A percentile compares a stretch with the other conserved stretches of the same genome.
Evolutionary conservation across 2,329 filamentous ascomycete species (phyloP).

Genomic region (Epichloe amarillans): DNA sequence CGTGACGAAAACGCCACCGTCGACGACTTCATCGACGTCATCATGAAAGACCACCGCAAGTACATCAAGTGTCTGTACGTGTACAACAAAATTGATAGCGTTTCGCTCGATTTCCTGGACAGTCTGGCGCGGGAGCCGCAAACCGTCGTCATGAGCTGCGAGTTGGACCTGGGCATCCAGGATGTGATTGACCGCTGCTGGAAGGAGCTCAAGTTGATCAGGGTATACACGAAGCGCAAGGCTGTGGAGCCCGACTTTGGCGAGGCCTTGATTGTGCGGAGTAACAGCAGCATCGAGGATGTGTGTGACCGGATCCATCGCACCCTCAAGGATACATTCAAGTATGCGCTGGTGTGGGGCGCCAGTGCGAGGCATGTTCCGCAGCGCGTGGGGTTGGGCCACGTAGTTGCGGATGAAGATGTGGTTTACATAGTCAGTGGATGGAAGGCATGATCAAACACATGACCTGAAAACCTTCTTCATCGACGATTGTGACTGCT

Average conservation of each 20-base stretch:
- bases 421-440: slow-evolving; percentile 55
- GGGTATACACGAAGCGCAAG: slow-evolving; percentile 95
- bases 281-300: slow-evolving; percentile 82
- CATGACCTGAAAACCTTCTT: neutral
- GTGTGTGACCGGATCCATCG: slow-evolving; percentile 93
- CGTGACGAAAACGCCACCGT: slow-evolving; percentile 92
- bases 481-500: neutral
- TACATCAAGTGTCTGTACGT: slow-evolving; percentile 94
- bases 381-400: slow-evolving; percentile 77
- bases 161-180: slow-evolving; percentile 81
- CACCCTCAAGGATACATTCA: slow-evolving; percentile 94
- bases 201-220: slow-evolving; percentile 80
- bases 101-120: slow-evolving; percentile 87
- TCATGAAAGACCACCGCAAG: slow-evolving; percentile 97
- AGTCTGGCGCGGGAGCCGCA: slow-evolving; percentile 82
- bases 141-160: slow-evolving; percentile 95
- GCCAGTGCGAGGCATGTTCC: slow-evolving; percentile 90
- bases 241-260: slow-evolving; percentile 77
- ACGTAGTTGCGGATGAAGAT: slow-evolving; percentile 61
- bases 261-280: slow-evolving; percentile 86
- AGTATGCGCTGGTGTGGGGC: slow-evolving; percentile 96
- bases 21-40: slow-evolving; percentile 97
- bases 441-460: slow-evolving; percentile 40
- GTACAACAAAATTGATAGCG: slow-evolving; percentile 98
- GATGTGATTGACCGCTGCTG: slow-evolving; percentile 93